Base-by-base conservation (phyloP, 768 basidiomycete genomes). In the Baorangia bicolor region DNA sequence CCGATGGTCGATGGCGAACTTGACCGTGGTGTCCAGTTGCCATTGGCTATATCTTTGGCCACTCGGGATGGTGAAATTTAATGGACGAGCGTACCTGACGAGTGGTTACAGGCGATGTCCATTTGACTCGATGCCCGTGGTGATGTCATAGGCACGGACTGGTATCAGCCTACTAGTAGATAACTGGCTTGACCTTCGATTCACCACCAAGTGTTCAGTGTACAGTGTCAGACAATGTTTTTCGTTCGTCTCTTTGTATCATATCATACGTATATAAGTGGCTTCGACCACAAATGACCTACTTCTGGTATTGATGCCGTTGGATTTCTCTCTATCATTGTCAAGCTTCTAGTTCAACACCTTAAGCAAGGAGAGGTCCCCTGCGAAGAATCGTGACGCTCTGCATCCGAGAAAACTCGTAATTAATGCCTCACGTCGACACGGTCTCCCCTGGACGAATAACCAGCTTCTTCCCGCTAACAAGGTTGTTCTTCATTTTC, bases 1-100 rank as follows among this genome's bases (percentile, higher is more conserved):
- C 73, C 75, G n/a, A 69, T 68, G 18, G 61, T 77, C 21, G 67
- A 71, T 10, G 74, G 67, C 20, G 68, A 72, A 53, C 46, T 58
- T 14, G 64, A 65, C 21, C 63, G 64, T 21, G 74, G 73, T 16
- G 58, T 61, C 11, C 71, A 71, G 49, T 21, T 74, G 44, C 70
- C 73, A 4, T 58, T 73, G 49, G 45, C 41, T 18, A 38, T 65
- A 23, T 69, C 59, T 1, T 4, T 59, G 4, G 54, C 61, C 31
- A 49, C 39, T 2, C 49, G 52, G 31, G 59, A 58, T 4, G n/a
- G 10, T 12, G 30, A 53, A n/a, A 13, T 10, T n/a, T 45, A 16
- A 35, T 33, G 16, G 34, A 20, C 12, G 11, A 23, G 8, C 20
- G 20, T 45, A 30, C 12, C 28, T 7, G 7, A 45, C 40, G 10